Percentiles rank a stretch among this genome's conserved stretches.
Conservation (phyloP, 805 yeast genomes). For the Wickerhamomyces chaumierensis region DNA sequence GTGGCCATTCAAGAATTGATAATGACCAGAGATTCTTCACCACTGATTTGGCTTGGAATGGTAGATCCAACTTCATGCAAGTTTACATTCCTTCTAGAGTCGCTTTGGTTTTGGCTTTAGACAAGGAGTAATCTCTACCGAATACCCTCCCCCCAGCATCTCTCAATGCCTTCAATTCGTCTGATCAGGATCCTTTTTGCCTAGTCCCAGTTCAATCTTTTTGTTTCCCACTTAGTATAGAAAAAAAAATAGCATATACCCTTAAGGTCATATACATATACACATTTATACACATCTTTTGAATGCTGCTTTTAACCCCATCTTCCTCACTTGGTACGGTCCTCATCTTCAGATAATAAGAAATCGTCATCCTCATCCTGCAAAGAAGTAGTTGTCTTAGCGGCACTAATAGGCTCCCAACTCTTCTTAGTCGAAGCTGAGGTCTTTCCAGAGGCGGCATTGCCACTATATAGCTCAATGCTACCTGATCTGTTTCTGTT, state of each 20-base stretch:
- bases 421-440: constrained; percentile 11
- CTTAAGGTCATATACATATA: too few relatives aligned
- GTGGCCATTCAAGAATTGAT: constrained; percentile 75
- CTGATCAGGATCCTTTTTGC: too few relatives aligned
- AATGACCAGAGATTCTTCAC: constrained; percentile 50
- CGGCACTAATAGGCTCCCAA: constrained; percentile 30
- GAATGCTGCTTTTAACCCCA: too few relatives aligned
- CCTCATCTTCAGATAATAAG: constrained; percentile 20
- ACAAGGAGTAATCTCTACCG: constrained; percentile 1
- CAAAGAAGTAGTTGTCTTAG: constrained; percentile 15
- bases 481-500: constrained; percentile 20
- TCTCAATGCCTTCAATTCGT: too few relatives aligned
- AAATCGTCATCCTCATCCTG: constrained; percentile 33
- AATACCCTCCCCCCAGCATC: too few relatives aligned
- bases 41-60: constrained; percentile 70
- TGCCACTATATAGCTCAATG: constrained; percentile 17
- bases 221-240: not conserved
- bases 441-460: constrained; percentile 10
- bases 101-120: constrained; percentile 45
- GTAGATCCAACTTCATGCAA: constrained; percentile 63
- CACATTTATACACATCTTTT: too few relatives aligned
- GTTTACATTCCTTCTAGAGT: constrained; percentile 74
- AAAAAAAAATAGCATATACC: too few relatives aligned
- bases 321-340: not conserved
- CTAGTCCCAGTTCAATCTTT: too few relatives aligned